Evolutionary conservation across 179 eudicot genomes (phyloP), one percentile per base, ranked within the genome.

Genomic region (Carnegiea gigantea): DNA sequence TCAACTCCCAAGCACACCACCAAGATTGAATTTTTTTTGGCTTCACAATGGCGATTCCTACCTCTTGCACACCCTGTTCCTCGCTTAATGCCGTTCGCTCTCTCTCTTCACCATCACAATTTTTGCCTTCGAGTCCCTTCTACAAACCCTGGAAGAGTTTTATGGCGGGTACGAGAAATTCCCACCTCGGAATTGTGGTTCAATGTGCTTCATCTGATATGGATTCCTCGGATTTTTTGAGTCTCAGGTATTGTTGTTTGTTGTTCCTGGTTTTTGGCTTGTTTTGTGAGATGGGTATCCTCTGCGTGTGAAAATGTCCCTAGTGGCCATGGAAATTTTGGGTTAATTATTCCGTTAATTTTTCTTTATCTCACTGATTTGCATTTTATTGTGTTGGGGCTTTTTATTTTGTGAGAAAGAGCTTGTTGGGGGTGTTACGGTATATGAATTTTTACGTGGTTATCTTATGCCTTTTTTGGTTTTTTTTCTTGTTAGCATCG

Each of bases 181-280:
- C 84, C 78, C 79, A 28, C 33, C 79, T 77, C 38, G 72, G 75
- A 78, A 33, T 83, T 81, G 51, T 60, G 49, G 82, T 68, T 48
- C 80, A 86, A 57, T 86, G 82, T 75, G 30, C 75, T 74, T 86
- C 88, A 10, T 81, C 88, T 81, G 88, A 86, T 62, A 49, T 68
- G 77, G 86, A 80, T 83, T 28, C 85, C 7, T 64, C 88, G 4
- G 84, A 83, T 77, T 72, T 80, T 49, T 23, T 62, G 10, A 80
- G 70, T 46, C 33, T 86, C 10, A 86, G 88, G 88, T 85, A 79
- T 44, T 60, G 10, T 64, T 21, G 1, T 51, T 30, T 38, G 9
- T 6, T 26, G 1, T 53, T 59, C 17, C 12, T 2, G 5, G 15
- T 68, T 5, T 51, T 53, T 78, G 28, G 15, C 6, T 59, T 57